Conservation (phyloP, 2,329 filamentous ascomycete genomes). For the Lecanosticta acicola region DNA sequence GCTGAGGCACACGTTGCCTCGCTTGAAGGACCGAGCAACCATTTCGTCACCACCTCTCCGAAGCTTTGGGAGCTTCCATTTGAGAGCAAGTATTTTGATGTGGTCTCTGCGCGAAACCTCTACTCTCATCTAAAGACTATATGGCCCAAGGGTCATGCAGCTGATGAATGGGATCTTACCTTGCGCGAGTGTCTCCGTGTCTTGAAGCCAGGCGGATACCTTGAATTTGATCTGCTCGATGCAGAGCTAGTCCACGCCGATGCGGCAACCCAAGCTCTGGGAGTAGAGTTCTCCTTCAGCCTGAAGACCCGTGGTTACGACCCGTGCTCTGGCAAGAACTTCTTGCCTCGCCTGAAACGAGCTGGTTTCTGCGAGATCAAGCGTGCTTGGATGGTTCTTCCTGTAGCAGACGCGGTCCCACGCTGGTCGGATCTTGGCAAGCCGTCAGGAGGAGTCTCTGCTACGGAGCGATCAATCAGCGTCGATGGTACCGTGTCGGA, state of each 20-base stretch:
- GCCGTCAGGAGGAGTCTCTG: slow-evolving; percentile 5
- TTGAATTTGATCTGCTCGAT: slow-evolving; percentile 88
- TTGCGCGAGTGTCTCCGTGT: slow-evolving; percentile 82
- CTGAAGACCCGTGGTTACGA: slow-evolving; percentile 89
- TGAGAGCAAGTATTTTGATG: slow-evolving; percentile 77
- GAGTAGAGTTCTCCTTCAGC: slow-evolving; percentile 86
- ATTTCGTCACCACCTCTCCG: slow-evolving; percentile 73
- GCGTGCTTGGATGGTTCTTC: slow-evolving; percentile 82
- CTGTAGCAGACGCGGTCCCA: slow-evolving; percentile 55
- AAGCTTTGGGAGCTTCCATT: slow-evolving; percentile 79
- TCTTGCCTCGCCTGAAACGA: slow-evolving; percentile 66
- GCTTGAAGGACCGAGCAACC: slow-evolving; percentile 78
- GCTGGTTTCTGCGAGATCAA: slow-evolving; percentile 76
- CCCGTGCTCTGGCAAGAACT: slow-evolving; percentile 72
- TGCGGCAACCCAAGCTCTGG: slow-evolving; percentile 70
- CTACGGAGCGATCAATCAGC: slow-evolving; percentile 34
- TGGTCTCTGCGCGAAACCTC: slow-evolving; percentile 82
- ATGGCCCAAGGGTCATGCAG: slow-evolving; percentile 45
- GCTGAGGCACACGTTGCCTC: slow-evolving; percentile 47
- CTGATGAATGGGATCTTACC: slow-evolving; percentile 82
- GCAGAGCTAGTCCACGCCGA: slow-evolving; percentile 84
- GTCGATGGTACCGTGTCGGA: slow-evolving; percentile 27
- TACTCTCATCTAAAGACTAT: slow-evolving; percentile 72
- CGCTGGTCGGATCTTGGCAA: slow-evolving; percentile 33
- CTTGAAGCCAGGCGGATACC: slow-evolving; percentile 84